Evolutionary conservation across 768 basidiomycete species (phyloP), one percentile per base, ranked within the genome.

Genomic region (Cystofilobasidium ferigula): DNA sequence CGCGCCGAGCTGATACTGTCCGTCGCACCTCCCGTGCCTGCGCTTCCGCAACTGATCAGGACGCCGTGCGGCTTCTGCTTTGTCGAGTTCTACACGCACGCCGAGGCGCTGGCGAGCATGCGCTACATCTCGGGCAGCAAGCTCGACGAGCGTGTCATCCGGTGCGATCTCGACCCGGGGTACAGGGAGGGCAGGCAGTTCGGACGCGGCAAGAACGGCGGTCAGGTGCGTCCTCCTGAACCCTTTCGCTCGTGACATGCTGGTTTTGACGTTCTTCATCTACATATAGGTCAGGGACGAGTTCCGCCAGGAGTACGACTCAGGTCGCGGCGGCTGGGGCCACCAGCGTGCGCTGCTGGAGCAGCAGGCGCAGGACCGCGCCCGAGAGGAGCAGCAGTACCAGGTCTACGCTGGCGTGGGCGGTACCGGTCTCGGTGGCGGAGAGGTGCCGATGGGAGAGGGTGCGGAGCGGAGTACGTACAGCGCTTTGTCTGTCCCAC

Each of bases 181-280:
- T 99, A 97, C 78, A 85, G 85, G 73, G 95, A 99, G 73, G 94
- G 94, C 18, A 80, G 95, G 69, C 95, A 99, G 77, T 99, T 97
- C 69, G 95, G 95, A 35, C 81, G 95, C 68, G 95, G 95, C 32
- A 97, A 93, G 77, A 93, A 89, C 70, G 95, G 95, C 36, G 95
- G 95, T 3, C 93, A 95, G 80, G 88, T 81, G 59, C 53, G 73
- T 64, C 10, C 7, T 28, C n/a, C n/a, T n/a, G n/a, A n/a, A n/a
- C n/a, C n/a, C n/a, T n/a, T n/a, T n/a, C n/a, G n/a, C n/a, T n/a
- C n/a, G n/a, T n/a, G n/a, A 26, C 30, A 16, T 67, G 2, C 18
- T 51, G n/a, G 30, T 10, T 6, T 35, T 36, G 4, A 34, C 20
- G 26, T 28, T 36, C 18, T n/a, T 34, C 35, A 16, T 51, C 35